Evolutionary conservation across 768 basidiomycete species (phyloP).

Genomic region (Boletus eberwhitei): DNA sequence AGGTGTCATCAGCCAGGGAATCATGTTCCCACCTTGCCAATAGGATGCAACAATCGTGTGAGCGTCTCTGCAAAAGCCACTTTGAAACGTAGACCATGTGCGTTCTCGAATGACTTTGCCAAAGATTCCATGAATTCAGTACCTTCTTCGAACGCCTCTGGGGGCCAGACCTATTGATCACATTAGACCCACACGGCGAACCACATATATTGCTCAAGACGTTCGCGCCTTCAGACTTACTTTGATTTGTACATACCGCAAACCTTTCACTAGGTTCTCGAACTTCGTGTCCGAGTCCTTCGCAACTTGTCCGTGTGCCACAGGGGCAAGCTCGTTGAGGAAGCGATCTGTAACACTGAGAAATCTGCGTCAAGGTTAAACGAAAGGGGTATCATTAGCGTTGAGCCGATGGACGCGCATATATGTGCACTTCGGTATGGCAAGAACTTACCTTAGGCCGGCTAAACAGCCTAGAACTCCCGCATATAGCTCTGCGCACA

Average conservation of each 20-base stretch:
- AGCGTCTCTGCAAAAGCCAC: slow-evolving; percentile 82
- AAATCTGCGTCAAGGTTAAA: slow-evolving; percentile 49
- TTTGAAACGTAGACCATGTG: slow-evolving; percentile 82
- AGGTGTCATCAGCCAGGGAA: no score
- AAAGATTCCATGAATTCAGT: slow-evolving; percentile 87
- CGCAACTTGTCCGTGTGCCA: slow-evolving; percentile 69
- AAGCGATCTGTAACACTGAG: slow-evolving; percentile 92
- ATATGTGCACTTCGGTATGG: neutral
- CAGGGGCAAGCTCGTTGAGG: slow-evolving; percentile 70
- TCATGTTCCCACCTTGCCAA: slow-evolving; percentile 62
- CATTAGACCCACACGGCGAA: neutral
- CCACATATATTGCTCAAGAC: neutral
- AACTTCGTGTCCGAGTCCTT: slow-evolving; percentile 81
- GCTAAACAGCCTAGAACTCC: slow-evolving; percentile 82
- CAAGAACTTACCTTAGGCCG: slow-evolving; percentile 60
- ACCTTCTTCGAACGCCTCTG: slow-evolving; percentile 88
- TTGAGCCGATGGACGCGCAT: neutral
- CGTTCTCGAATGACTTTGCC: slow-evolving; percentile 77
- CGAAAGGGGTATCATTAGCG: neutral
- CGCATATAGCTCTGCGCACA: slow-evolving; percentile 81
- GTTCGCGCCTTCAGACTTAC: slow-evolving; percentile 33
- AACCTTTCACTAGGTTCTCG: slow-evolving; percentile 79
- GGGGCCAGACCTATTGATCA: slow-evolving; percentile 76
- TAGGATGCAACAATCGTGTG: slow-evolving; percentile 74
- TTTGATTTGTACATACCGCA: slow-evolving; percentile 81